Evolutionary conservation across 73 alveolate species (phyloP), one percentile per base, ranked within the genome.

Genomic region (Halteria grandinella): DNA sequence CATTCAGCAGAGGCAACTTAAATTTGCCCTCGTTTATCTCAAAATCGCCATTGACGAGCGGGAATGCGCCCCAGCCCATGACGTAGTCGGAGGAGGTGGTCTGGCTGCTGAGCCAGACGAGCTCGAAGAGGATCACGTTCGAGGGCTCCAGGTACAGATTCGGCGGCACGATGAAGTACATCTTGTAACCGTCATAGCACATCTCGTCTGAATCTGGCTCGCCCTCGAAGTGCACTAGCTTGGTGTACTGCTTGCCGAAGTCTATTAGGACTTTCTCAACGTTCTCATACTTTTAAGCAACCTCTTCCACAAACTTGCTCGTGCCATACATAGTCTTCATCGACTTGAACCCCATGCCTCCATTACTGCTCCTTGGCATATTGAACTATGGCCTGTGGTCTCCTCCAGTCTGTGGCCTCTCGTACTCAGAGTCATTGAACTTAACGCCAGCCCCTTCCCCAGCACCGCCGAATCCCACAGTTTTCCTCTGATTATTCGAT

Each of bases 41-140:
- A 39, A 85, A 85, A 54, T 85, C 93, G 11, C 89, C 52, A 62
- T 88, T 66, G 11, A 82, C 51, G 11, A 88, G 75, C 6, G 95
- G 95, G 53, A 75, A 88, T 36, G 90, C 87, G 12, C 92, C 90
- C 90, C 90, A 88, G 20, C 89, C 95, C 8, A 75, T 88, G 1
- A 86, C 92, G 40, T 62, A 57, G 55, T 88, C 95, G 0, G 43
- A 45, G 17, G 58, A 24, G 1, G 80, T 34, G 11, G 89, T 77
- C 28, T 71, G 47, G 21, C 63, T 41, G 14, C 63, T 27, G 2
- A 85, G 73, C 33, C 55, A 28, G 20, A 60, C 36, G 29, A 88
- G 17, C 50, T 88, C 95, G 59, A 88, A 88, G 47, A 78, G 21
- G 15, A 88, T 41, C 12, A 75, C 72, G 64, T 80, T 83, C 3